Conservation (phyloP, 225 moss, liverwort and hornwort species). For the Bryum argenteum region DNA sequence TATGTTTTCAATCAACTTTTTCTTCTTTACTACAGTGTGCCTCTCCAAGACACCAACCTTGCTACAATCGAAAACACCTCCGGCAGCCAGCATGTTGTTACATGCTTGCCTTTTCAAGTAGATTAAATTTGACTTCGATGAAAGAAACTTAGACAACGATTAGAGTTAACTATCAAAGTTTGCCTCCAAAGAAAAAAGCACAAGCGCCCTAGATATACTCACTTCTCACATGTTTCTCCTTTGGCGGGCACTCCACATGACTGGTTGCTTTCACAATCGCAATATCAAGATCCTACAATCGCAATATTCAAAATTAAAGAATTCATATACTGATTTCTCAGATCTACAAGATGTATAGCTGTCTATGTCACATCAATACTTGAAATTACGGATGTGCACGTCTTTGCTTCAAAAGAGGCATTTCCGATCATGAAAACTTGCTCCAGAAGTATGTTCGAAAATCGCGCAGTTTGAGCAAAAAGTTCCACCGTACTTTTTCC, state of each 20-base stretch:
- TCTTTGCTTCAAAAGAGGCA: constrained; percentile 8
- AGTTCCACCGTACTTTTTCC: not conserved
- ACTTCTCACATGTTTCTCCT: constrained; percentile 99
- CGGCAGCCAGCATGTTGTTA: not conserved
- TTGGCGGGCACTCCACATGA: constrained; percentile 95
- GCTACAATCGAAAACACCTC: not conserved
- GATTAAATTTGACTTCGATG: not conserved
- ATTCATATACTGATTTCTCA: too few species aligned
- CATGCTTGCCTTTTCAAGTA: constrained; percentile 5
- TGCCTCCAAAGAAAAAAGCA: not conserved
- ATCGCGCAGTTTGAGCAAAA: constrained; percentile 5
- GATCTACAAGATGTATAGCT: too few species aligned
- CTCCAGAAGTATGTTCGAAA: not conserved
- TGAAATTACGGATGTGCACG: constrained; percentile 4
- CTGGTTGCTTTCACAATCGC: constrained; percentile 99
- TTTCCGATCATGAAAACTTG: constrained; percentile 3
- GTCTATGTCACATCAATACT: too few species aligned
- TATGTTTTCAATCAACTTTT: constrained; percentile 24
- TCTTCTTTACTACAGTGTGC: not conserved
- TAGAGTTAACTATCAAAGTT: not conserved
- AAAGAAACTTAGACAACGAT: not conserved
- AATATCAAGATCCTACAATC: constrained; percentile 91
- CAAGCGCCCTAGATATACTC: constrained; percentile 41
- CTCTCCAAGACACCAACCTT: not conserved
- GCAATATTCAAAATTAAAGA: constrained; percentile 18